These are phyloP conservation scores for Clonostachys rhizophaga DNA, from an alignment of 2,329 filamentous ascomycete genomes.

Conservation along the genomic window DNA sequence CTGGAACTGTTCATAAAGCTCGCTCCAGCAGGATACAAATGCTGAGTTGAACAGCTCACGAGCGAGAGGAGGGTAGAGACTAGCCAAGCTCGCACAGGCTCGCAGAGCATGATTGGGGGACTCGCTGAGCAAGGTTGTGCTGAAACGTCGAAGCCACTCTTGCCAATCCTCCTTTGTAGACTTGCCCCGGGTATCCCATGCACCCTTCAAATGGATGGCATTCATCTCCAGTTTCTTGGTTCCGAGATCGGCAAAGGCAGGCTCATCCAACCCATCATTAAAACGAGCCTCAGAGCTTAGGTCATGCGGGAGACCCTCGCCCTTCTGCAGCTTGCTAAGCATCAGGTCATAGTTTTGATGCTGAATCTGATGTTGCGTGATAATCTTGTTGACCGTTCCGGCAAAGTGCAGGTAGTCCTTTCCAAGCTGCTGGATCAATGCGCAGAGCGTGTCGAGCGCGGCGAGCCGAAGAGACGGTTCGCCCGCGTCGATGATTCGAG, in stretches of 20 bases:
- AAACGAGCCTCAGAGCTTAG: conserved; percentile 83
- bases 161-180: conserved; percentile 99
- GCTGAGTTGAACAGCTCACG: conserved; percentile 97
- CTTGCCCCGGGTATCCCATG: conserved; percentile 95
- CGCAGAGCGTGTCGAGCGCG: conserved; percentile 90
- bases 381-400: conserved; percentile 83
- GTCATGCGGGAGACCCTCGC: conserved; percentile 91
- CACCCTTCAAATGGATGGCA: conserved; percentile 91
- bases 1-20: conserved; percentile 94
- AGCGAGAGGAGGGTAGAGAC: conserved; percentile 85
- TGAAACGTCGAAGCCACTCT: conserved; percentile 96
- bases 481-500: conserved; percentile 69
- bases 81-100: conserved; percentile 87
- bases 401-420: conserved; percentile 95
- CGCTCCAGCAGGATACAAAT: conserved; percentile 98
- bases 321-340: conserved; percentile 88
- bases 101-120: conserved; percentile 93
- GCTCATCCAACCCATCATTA: conserved; percentile 72
- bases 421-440: conserved; percentile 91
- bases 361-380: conserved; percentile 74
- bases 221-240: conserved; percentile 97
- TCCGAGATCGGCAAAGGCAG: conserved; percentile 75
- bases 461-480: conserved; percentile 73
- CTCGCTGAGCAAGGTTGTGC: conserved; percentile 89
- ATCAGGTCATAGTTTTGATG: conserved; percentile 91